These are phyloP conservation scores for Solanum phureja DNA, from an alignment of 257 asterid genomes.

Conservation along the genomic window DNA sequence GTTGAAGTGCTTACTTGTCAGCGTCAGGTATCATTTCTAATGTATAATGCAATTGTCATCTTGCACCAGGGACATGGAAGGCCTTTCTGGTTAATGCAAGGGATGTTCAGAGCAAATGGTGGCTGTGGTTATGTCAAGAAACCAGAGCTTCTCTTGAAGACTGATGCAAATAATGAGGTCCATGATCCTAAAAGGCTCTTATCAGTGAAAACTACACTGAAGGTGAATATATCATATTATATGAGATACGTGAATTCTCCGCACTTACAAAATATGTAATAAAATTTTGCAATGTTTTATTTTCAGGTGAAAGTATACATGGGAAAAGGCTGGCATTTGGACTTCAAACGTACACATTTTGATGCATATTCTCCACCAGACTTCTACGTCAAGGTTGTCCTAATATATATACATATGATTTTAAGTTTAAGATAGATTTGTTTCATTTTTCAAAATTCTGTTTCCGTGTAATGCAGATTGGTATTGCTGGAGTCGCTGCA, in stretches of 20 bases:
- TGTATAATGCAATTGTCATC: not conserved
- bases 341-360: conserved; percentile 58
- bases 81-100: conserved; percentile 78
- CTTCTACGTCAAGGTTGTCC: conserved; percentile 62
- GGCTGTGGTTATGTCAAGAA: conserved; percentile 79
- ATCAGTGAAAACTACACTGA: conserved; percentile 39
- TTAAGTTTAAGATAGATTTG: not conserved
- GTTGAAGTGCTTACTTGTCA: too few species aligned
- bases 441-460: not conserved
- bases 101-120: conserved; percentile 74
- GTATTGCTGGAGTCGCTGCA: conserved; percentile 59
- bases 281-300: not conserved
- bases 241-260: not conserved
- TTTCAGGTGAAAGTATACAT: conserved; percentile 53
- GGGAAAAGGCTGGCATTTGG: conserved; percentile 81
- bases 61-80: conserved; percentile 50
- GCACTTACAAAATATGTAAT: not conserved
- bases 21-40: not conserved
- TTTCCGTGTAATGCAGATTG: conserved; percentile 30
- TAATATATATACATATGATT: not conserved
- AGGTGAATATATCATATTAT: conserved; percentile 20
- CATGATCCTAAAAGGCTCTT: conserved; percentile 44
- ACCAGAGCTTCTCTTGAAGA: conserved; percentile 41
- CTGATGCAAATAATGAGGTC: conserved; percentile 29
- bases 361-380: conserved; percentile 77